These are phyloP conservation scores for Ophiocordyceps camponoti-saundersi DNA, from an alignment of 2,329 filamentous ascomycete genomes.

Conservation along the genomic window DNA sequence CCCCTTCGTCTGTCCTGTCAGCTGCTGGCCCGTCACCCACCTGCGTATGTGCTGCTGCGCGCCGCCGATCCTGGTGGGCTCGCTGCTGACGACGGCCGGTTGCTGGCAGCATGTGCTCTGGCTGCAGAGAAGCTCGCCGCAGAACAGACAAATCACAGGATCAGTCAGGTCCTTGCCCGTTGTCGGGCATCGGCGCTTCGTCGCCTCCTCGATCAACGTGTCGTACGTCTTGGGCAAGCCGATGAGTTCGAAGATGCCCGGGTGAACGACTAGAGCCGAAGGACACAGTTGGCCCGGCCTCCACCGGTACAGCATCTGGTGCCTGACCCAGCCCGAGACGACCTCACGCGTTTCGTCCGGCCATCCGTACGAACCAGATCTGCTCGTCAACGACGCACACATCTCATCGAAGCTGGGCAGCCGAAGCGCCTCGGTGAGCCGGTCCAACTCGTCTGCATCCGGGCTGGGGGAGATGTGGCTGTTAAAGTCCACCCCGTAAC, in stretches of 20 bases:
- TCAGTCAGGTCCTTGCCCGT: conserved; percentile 86
- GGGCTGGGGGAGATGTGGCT: conserved; percentile 44
- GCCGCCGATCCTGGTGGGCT: conserved; percentile 47
- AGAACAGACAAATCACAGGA: conserved; percentile 83
- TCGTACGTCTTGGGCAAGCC: conserved; percentile 88
- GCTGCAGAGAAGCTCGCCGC: conserved; percentile 90
- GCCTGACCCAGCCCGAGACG: conserved; percentile 56
- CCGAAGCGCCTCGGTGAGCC: conserved; percentile 58
- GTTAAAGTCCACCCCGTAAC: conserved; percentile 77
- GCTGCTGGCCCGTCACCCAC: conserved; percentile 33
- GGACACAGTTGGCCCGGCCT: conserved; percentile 12
- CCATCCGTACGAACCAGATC: conserved; percentile 29
- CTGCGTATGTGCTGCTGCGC: conserved; percentile 80
- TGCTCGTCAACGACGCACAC: conserved; percentile 40
- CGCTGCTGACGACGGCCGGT: conserved; percentile 28
- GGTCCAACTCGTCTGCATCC: conserved; percentile 62
- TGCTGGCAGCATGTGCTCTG: conserved; percentile 84
- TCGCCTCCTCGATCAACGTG: conserved; percentile 79
- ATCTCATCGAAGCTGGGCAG: conserved; percentile 69
- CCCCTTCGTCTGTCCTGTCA: background rate
- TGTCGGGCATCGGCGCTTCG: conserved; percentile 66
- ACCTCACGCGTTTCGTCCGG: conserved; percentile 26
- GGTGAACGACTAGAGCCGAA: conserved; percentile 50
- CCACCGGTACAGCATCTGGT: conserved; percentile 31
- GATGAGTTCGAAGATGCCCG: conserved; percentile 83